Base-by-base conservation (phyloP, 345 rosid species). In the Pistacia integerrima region DNA sequence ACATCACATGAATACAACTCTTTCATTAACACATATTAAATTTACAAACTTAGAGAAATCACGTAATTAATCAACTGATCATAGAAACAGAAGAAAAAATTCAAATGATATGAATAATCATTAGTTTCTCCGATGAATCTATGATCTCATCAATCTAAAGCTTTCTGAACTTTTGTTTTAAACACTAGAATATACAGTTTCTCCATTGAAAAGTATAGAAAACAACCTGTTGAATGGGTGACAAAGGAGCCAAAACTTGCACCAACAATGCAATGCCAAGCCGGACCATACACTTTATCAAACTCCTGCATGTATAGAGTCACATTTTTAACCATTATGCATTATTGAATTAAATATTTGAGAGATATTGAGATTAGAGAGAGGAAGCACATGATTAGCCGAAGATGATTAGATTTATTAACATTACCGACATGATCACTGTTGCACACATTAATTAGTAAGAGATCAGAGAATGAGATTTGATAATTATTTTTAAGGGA, bases 251-350 rank as follows among this genome's bases (percentile, higher is more conserved):
- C 98, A 57, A 92, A 94, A 86, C 84, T 88, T 76, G 90, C 85
- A 9, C 97, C 98, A 80, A 94, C 97, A 1, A 94, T 92, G 83
- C 98, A 94, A 78, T 94, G 98, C 98, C 98, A 94, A 58, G 98
- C 94, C 66, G 98, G 94, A 55, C 98, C 97, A 83, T 92, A 94
- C 69, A 80, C 88, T 81, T 92, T 88, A 73, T 94, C 98, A 67
- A 94, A 94, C 73, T 94, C 98, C 97, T 92, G 92, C 87, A 81
- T 22, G 4, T 33, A 59, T 4, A 38, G 17, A 52, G 7, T 33
- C 10, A 7, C 46, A 41, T 41, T 6, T 41, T 41, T 0, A 41
- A 7, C 46, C 10, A 41, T 16, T 8, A 30, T 28, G 5, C 4
- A 48, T 16, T 16, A 60, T n/a, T 18, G 17, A 16, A 64, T 35